These are phyloP conservation scores for Solanum megistacrolobum DNA, from an alignment of 257 asterid genomes.

Conservation along the genomic window DNA sequence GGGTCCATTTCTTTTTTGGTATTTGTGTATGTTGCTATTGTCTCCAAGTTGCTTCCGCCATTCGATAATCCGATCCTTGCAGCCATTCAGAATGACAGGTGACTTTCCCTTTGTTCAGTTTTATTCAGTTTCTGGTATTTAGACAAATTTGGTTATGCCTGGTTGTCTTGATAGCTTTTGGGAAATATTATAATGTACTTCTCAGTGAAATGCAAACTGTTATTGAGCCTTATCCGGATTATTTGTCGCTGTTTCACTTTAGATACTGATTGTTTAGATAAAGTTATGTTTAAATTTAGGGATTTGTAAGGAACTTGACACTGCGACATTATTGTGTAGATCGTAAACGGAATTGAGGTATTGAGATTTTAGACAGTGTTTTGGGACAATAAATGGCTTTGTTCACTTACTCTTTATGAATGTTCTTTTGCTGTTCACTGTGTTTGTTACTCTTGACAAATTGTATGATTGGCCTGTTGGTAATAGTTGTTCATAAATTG, in stretches of 20 bases:
- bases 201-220: neutral
- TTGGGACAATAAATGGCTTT: neutral
- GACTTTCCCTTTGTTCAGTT: neutral
- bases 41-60: slow-evolving; percentile 14
- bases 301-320: neutral
- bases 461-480: neutral
- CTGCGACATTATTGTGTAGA: neutral
- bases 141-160: neutral
- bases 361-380: neutral
- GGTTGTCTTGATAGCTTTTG: neutral
- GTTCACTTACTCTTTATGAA: neutral
- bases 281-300: neutral
- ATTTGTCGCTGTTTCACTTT: neutral
- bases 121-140: neutral
- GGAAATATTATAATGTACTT: neutral
- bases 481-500: neutral
- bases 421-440: neutral
- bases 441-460: neutral
- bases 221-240: neutral
- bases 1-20: slow-evolving; percentile 10
- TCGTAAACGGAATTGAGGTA: neutral
- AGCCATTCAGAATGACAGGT: slow-evolving; percentile 19
- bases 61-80: slow-evolving; percentile 10
- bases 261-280: neutral
- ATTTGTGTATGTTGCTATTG: slow-evolving; percentile 8